Conservation (phyloP, 2,329 filamentous ascomycete genomes). For the Fusarium coicis region DNA sequence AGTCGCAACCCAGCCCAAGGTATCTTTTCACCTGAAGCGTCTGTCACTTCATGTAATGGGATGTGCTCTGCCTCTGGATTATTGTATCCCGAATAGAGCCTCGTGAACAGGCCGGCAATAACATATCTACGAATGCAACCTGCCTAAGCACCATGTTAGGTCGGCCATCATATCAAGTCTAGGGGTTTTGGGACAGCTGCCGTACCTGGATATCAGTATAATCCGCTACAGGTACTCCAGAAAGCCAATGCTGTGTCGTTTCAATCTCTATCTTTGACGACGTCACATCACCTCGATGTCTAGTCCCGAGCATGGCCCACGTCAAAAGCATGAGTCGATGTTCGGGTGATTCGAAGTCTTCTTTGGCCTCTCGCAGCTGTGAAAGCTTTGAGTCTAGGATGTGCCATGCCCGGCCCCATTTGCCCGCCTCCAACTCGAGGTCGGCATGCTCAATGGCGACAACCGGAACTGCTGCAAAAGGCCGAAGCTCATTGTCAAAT, state of each 20-base stretch:
- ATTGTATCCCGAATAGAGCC: background rate
- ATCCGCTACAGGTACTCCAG: background rate
- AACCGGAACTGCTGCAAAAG: background rate
- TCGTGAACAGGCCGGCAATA: background rate
- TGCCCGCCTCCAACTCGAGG: background rate
- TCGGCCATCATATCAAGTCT: background rate
- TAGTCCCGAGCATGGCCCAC: background rate
- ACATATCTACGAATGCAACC: background rate
- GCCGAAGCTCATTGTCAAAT: background rate
- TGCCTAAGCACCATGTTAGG: background rate
- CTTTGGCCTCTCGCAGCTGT: background rate
- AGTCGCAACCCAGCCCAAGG: background rate
- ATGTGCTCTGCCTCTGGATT: background rate
- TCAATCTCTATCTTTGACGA: background rate
- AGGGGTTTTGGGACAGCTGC: accelerated
- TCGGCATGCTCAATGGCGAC: background rate
- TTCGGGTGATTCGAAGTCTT: background rate
- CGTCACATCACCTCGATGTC: background rate
- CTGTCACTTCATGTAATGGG: background rate
- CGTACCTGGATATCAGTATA: background rate
- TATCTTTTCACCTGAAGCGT: background rate
- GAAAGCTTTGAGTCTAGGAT: background rate
- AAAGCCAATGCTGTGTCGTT: background rate
- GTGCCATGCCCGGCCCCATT: background rate
- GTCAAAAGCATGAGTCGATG: background rate